phyloP scores from a whole-genome alignment of 371 early-diverging fungal genomes.

The Mucor lusitanicus region DNA sequence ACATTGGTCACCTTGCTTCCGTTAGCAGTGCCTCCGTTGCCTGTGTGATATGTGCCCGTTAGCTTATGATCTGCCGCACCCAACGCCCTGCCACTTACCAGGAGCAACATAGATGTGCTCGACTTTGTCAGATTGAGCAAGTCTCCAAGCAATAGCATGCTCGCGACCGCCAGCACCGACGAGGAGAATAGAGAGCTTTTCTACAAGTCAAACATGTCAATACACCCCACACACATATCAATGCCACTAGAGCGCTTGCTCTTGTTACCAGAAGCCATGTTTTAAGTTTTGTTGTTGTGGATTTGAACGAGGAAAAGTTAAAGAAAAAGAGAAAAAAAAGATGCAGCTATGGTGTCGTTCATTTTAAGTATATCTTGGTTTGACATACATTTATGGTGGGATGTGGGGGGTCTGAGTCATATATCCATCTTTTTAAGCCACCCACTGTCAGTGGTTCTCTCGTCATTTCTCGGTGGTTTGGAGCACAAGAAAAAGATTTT shows the following conservation, averaged over 20 bases:
- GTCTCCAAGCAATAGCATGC: slow-evolving; percentile 93
- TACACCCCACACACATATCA: too few species aligned
- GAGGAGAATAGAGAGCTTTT: slow-evolving; percentile 76
- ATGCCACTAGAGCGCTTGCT: too few species aligned
- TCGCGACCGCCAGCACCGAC: slow-evolving; percentile 97
- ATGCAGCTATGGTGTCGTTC: background rate
- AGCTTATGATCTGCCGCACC: background rate
- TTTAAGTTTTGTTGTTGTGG: background rate
- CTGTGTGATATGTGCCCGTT: slow-evolving; percentile 35
- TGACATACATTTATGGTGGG: background rate
- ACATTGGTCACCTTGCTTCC: slow-evolving; percentile 82
- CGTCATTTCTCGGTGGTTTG: background rate
- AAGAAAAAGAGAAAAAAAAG: slow-evolving; percentile 11
- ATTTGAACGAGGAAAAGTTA: background rate
- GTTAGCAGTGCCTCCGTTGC: slow-evolving; percentile 92
- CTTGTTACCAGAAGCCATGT: slow-evolving; percentile 28
- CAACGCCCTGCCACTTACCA: background rate
- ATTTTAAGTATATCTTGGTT: background rate
- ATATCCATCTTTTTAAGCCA: slow-evolving; percentile 29
- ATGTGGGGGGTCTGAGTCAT: slow-evolving; percentile 27
- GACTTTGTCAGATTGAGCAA: slow-evolving; percentile 79
- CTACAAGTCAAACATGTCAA: slow-evolving; percentile 21
- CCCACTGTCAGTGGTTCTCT: background rate
- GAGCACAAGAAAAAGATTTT: background rate
- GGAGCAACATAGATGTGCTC: slow-evolving; percentile 90